A percentile compares a stretch with the other conserved stretches of the same genome.
Evolutionary conservation across 2,329 filamentous ascomycete species (phyloP).

Genomic region (Pseudogymnoascus sp.): DNA sequence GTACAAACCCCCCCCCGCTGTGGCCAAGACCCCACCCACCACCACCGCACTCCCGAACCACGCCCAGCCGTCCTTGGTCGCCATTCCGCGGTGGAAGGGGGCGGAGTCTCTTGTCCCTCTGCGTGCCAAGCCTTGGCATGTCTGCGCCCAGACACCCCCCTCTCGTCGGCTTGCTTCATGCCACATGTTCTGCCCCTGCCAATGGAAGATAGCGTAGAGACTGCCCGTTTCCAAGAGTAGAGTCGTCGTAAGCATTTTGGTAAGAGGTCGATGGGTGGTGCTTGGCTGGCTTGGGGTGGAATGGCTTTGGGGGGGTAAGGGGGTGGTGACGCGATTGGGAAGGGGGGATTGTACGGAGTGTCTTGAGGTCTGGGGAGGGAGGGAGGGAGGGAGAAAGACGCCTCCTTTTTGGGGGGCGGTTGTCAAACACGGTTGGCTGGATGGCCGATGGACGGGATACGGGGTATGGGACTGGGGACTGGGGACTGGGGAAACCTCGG

Average conservation of each 20-base stretch:
- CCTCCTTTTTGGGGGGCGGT: not conserved
- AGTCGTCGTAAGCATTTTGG: conserved; percentile 1
- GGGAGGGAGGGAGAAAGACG: not conserved
- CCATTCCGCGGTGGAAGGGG: not conserved
- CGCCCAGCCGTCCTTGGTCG: not conserved
- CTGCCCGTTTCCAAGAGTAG: not conserved
- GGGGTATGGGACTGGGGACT: too few species aligned
- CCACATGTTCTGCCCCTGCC: not conserved
- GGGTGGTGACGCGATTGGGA: not conserved
- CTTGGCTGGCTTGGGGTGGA: not conserved
- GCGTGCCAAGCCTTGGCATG: not conserved
- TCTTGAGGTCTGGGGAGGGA: not conserved
- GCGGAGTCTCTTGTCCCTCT: not conserved
- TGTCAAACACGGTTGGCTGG: not conserved
- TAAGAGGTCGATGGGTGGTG: not conserved
- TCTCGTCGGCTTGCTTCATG: not conserved
- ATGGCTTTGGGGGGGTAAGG: not conserved
- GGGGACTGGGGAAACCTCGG: not conserved
- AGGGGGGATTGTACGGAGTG: not conserved
- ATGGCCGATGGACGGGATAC: not conserved
- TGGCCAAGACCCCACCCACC: not conserved
- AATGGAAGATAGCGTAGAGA: too few species aligned
- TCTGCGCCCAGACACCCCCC: not conserved
- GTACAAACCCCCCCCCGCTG: not conserved
- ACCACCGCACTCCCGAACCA: not conserved